These are phyloP conservation scores for Ceratocystis eucalypticola DNA, from an alignment of 2,329 filamentous ascomycete genomes.

Conservation along the genomic window DNA sequence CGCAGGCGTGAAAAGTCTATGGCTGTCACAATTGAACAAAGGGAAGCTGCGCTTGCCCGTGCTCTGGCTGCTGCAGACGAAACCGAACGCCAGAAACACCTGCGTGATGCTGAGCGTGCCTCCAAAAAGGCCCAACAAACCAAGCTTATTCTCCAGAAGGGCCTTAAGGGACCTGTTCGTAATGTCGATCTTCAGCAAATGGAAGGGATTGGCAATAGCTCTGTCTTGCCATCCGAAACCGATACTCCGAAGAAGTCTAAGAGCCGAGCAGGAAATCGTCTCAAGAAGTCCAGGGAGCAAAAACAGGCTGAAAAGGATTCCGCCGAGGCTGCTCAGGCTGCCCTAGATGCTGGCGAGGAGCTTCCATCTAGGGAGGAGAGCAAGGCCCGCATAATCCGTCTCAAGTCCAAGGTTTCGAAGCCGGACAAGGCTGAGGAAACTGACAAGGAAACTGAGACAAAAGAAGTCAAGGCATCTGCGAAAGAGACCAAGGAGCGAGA, in stretches of 20 bases:
- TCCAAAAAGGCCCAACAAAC: slow-evolving; percentile 89
- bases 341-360: slow-evolving; percentile 65
- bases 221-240: slow-evolving; percentile 57
- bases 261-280: slow-evolving; percentile 49
- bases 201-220: slow-evolving; percentile 73
- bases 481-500: slow-evolving; percentile 35
- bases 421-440: slow-evolving; percentile 23
- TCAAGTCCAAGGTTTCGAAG: slow-evolving; percentile 32
- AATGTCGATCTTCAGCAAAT: slow-evolving; percentile 59
- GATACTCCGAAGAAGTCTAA: slow-evolving; percentile 42
- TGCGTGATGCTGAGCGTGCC: slow-evolving; percentile 76
- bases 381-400: slow-evolving; percentile 51
- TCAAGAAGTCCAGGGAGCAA: slow-evolving; percentile 82
- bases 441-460: slow-evolving; percentile 30
- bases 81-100: slow-evolving; percentile 63
- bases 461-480: slow-evolving; percentile 30
- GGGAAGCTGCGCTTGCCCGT: slow-evolving; percentile 66
- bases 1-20: slow-evolving; percentile 90
- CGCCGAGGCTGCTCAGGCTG: slow-evolving; percentile 77
- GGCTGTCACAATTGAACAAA: slow-evolving; percentile 81
- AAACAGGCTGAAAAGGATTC: slow-evolving; percentile 70
- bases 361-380: slow-evolving; percentile 46
- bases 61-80: slow-evolving; percentile 70
- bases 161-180: slow-evolving; percentile 62
- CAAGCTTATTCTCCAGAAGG: slow-evolving; percentile 72